A percentile compares a stretch with the other conserved stretches of the same genome.
Evolutionary conservation across 2,329 filamentous ascomycete genomes (phyloP).

Genomic region (Parascedosporium putredinis): DNA sequence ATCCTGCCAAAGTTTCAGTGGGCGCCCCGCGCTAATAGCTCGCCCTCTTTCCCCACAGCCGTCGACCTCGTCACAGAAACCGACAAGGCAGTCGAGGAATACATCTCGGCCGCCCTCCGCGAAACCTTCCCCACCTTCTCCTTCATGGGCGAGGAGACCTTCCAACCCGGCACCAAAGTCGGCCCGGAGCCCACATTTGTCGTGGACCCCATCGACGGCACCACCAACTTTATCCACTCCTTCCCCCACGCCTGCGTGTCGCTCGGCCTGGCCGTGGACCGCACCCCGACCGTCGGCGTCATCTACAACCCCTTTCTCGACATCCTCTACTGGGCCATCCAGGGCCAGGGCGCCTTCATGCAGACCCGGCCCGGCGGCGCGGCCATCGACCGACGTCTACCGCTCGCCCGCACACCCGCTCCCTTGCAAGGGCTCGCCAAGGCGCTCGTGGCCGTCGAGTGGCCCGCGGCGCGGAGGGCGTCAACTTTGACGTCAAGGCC

Average conservation of each 20-base stretch:
- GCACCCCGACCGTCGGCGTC: slow-evolving; percentile 56
- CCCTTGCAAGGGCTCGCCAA: slow-evolving; percentile 50
- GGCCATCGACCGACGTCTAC: slow-evolving; percentile 23
- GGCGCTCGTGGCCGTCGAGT: slow-evolving; percentile 61
- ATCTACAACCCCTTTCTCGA: slow-evolving; percentile 72
- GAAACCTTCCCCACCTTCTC: slow-evolving; percentile 42
- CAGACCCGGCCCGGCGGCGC: slow-evolving; percentile 29
- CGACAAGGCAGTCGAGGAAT: slow-evolving; percentile 54
- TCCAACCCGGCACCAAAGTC: slow-evolving; percentile 53
- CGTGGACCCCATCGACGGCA: slow-evolving; percentile 75
- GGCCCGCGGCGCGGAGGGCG: slow-evolving; percentile 60
- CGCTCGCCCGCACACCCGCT: slow-evolving; percentile 35
- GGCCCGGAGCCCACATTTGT: slow-evolving; percentile 64
- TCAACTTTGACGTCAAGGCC: slow-evolving; percentile 61
- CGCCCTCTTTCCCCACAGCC: slow-evolving; percentile 28
- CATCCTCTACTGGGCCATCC: slow-evolving; percentile 57
- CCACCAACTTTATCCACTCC: slow-evolving; percentile 70
- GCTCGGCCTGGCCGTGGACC: slow-evolving; percentile 57
- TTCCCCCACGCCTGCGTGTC: slow-evolving; percentile 69
- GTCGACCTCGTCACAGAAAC: slow-evolving; percentile 60
- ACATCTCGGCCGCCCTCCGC: slow-evolving; percentile 44
- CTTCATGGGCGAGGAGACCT: slow-evolving; percentile 71
- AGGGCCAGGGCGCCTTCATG: slow-evolving; percentile 55
- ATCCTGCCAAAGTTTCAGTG: no score
- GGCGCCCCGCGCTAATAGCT: neutral